Evolutionary conservation across 495 filamentous ascomycete species (phyloP).

Genomic region (Hyaloscypha variabilis): DNA sequence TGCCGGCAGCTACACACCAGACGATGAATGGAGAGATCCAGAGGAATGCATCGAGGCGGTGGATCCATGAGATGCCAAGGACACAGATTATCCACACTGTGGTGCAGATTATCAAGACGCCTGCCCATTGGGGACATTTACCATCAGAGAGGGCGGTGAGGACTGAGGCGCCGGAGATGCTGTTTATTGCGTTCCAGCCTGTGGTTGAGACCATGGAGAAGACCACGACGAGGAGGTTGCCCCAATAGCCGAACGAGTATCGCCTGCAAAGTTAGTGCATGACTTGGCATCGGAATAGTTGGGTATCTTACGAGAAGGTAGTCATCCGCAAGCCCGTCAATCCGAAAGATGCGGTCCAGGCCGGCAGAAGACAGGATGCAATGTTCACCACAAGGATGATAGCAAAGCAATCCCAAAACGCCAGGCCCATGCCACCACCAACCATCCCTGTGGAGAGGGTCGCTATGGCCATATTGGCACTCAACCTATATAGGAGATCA

Average conservation of each 20-base stretch:
- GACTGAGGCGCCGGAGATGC: constrained; percentile 8
- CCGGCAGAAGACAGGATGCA: constrained; percentile 3
- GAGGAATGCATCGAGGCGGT: constrained; percentile 7
- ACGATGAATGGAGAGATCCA: constrained; percentile 9
- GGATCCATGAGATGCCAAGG: constrained; percentile 10
- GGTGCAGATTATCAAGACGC: constrained; percentile 9
- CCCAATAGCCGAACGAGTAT: constrained; percentile 10
- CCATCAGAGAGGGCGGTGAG: constrained; percentile 1
- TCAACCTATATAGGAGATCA: background rate
- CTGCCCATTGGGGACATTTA: constrained; percentile 10
- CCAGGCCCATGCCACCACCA: constrained; percentile 4
- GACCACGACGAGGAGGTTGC: constrained; percentile 7
- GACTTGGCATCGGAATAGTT: too few species aligned
- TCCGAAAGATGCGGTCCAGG: constrained; percentile 7
- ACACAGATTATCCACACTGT: constrained; percentile 10
- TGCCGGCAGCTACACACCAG: constrained; percentile 13
- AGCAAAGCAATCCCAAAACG: constrained; percentile 10
- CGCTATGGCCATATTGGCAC: constrained; percentile 6
- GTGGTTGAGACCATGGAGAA: constrained; percentile 12
- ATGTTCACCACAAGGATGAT: constrained; percentile 10
- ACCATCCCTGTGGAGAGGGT: constrained; percentile 8
- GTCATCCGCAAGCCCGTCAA: constrained; percentile 11
- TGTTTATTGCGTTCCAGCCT: constrained; percentile 11
- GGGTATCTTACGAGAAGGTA: constrained; percentile 4
- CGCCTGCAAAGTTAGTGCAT: constrained; percentile 5